Base-by-base conservation (phyloP, 2,329 filamentous ascomycete species). In the Chaetomiaceae sp. region DNA sequence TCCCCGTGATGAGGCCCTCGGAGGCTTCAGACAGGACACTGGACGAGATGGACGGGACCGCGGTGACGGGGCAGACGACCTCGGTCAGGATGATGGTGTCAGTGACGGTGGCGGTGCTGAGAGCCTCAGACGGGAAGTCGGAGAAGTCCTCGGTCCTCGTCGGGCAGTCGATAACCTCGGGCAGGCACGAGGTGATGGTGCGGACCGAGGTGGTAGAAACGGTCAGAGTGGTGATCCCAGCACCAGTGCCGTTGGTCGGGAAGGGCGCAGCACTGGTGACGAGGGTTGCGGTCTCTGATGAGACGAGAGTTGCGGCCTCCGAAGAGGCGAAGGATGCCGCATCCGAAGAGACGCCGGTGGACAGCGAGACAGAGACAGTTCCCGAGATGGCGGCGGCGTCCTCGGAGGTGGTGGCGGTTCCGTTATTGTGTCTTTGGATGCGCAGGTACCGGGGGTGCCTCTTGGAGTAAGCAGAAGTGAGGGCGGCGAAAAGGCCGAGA, bases 401-500 rank as follows among this genome's bases (percentile, higher is more conserved):
- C 4, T 30, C 44, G 10, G 48, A 42, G 34, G 45, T 47, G 38
- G 56, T 30, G 16, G 48, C 54, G 16, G 61, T 61, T 10, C 50
- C 43, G 56, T 66, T 66, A 44, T 62, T 58, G n/a, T 18, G 30
- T 16, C 63, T 63, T 50, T 60, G 60, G 55, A 64, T 62, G 51
- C 67, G 59, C 51, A 62, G 58, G 59, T 71, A 67, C 40, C 65
- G 69, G 58, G 68, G 68, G 59, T 68, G 66, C 54, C 48, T 27
- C 30, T 21, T 50, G 48, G 72, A 71, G 63, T 71, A 69, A 64
- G 75, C 77, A 44, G 67, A 62, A 48, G 70, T 66, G 45, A 73
- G 64, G 59, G 69, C 69, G 66, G 72, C 74, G 58, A 76, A 65
- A 57, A 76, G 67, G 69, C 72, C 73, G 59, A 77, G 60, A 60